Evolutionary conservation across 306 rosid genomes (phyloP).

Genomic region (Pyrus betulifolia): DNA sequence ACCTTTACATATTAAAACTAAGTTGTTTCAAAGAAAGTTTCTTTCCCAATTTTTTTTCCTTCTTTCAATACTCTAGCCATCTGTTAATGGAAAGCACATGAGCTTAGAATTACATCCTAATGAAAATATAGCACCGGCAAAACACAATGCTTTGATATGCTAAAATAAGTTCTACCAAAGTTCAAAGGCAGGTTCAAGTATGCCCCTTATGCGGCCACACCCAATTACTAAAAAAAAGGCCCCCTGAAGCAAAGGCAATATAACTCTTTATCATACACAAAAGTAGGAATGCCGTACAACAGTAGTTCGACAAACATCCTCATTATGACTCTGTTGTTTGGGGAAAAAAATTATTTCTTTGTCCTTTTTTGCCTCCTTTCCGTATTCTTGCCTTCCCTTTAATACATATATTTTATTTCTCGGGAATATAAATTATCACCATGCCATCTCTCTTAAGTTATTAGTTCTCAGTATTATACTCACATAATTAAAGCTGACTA

Average conservation of each 20-base stretch:
- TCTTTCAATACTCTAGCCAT: neutral
- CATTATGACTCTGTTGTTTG: neutral
- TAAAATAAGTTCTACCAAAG: neutral
- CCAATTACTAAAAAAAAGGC: neutral
- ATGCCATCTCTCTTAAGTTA: neutral
- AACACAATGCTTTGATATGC: neutral
- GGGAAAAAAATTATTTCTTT: neutral
- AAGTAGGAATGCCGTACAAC: neutral
- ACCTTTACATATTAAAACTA: neutral
- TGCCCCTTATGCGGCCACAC: neutral
- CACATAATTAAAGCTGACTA: neutral
- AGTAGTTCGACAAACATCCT: neutral
- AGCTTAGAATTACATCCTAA: neutral
- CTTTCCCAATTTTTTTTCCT: neutral
- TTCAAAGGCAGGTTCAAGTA: neutral
- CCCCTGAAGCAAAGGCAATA: neutral
- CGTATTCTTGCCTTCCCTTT: neutral
- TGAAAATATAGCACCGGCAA: neutral
- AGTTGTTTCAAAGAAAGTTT: neutral
- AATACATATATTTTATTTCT: neutral
- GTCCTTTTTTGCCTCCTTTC: neutral
- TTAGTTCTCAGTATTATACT: neutral
- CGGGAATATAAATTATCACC: neutral
- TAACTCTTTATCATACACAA: neutral
- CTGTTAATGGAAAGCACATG: neutral